These are phyloP conservation scores for Schizophyllum commune DNA, from an alignment of 1,284 basidiomycete species.

Conservation along the genomic window DNA sequence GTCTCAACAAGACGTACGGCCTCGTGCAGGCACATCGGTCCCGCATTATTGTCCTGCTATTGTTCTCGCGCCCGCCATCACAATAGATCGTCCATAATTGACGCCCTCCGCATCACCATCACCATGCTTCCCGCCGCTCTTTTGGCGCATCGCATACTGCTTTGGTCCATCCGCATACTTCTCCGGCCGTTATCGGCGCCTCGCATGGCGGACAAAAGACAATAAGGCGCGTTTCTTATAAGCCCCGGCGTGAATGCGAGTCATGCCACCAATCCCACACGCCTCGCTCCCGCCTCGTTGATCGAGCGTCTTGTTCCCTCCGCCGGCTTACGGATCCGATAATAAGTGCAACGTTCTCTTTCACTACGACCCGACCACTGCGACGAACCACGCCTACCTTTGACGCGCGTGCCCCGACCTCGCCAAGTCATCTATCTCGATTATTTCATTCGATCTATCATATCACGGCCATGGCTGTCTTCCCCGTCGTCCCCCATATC, in stretches of 20 bases:
- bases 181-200: neutral
- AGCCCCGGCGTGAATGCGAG: neutral
- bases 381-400: no score
- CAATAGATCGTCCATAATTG: neutral
- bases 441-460: no score
- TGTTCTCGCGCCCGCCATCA: neutral
- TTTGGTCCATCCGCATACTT: neutral
- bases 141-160: neutral
- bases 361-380: neutral
- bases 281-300: neutral
- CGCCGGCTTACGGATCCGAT: neutral
- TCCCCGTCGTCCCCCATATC: neutral
- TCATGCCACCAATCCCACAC: neutral
- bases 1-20: no score
- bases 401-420: no score
- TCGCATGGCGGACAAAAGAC: neutral
- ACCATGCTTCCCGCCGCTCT: neutral
- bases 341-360: neutral
- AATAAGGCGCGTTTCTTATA: neutral
- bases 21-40: neutral
- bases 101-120: neutral
- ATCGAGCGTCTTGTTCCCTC: neutral
- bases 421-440: no score
- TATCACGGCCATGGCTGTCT: neutral
- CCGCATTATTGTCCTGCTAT: neutral